Evolutionary conservation across 306 rosid species (phyloP), one percentile per base, ranked within the genome.

Genomic region (Cajanus cajan): DNA sequence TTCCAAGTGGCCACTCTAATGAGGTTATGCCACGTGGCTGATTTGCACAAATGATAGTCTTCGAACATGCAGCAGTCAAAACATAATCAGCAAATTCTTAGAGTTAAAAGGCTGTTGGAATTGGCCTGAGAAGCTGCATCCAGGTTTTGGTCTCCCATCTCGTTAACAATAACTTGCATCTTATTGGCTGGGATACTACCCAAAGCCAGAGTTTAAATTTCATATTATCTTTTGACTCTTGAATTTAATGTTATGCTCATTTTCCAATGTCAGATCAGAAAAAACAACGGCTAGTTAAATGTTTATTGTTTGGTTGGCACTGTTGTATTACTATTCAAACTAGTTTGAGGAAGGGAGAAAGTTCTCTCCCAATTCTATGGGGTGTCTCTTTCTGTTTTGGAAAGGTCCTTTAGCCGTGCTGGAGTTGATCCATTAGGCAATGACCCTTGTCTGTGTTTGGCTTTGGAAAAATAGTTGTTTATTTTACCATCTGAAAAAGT

Each of bases 21-120:
- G 79, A 92, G 85, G 90, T 47, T 31, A 52, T 41, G 72, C 55
- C 92, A 79, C 87, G 86, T 89, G 81, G 78, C 7, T 36, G 15
- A 36, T 64, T 63, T 12, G 82, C 58, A 85, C 24, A 52, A 50
- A 68, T 43, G 69, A 55, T 16, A 36, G 47, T 36, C 28, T 64
- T 64, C 3, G n/a, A 71, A 78, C 50, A 73, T 73, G 83, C 65
- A 82, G 80, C 75, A 76, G 81, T 84, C 88, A 82, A 82, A 58
- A 81, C 66, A 68, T 13, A 28, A 61, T 61, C 21, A 31, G 21
- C 67, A 61, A 15, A 33, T 62, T 62, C 44, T 62, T 31, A 31
- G 44, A 33, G 24, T 62, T 62, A 73, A 68, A 76, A 82, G 52
- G 73, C 34, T 78, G 65, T 55, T 67, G 72, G 68, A 57, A 41